Conservation (phyloP, 2,329 filamentous ascomycete genomes). For the Colletotrichum sublineola region DNA sequence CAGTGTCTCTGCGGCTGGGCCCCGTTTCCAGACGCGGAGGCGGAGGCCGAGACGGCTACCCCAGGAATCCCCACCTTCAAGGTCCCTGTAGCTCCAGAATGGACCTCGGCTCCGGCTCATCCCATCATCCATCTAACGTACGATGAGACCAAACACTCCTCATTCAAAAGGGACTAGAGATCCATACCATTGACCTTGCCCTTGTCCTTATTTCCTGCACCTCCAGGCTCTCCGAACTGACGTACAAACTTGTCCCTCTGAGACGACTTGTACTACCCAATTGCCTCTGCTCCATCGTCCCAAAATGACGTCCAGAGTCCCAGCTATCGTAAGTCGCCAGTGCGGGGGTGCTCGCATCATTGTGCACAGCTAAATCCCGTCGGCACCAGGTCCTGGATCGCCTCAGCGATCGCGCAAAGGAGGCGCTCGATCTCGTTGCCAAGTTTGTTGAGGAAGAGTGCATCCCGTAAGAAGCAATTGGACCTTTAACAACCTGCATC, state of each 20-base stretch:
- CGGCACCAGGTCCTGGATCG: slow-evolving; percentile 60
- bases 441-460: slow-evolving; percentile 98
- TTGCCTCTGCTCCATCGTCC: background rate
- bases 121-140: slow-evolving; percentile 29
- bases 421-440: slow-evolving; percentile 88
- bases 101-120: slow-evolving; percentile 40
- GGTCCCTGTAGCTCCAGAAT: slow-evolving; percentile 38
- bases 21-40: slow-evolving; percentile 32
- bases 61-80: slow-evolving; percentile 40
- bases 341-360: slow-evolving; percentile 21
- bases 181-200: background rate
- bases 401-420: slow-evolving; percentile 87
- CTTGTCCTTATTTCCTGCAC: background rate
- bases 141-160: slow-evolving; percentile 31
- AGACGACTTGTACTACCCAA: slow-evolving; percentile 9
- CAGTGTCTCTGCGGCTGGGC: slow-evolving; percentile 9
- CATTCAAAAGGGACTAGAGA: slow-evolving; percentile 30
- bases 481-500: background rate
- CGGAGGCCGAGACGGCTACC: slow-evolving; percentile 39
- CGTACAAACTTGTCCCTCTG: background rate
- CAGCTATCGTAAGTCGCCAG: slow-evolving; percentile 45
- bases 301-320: slow-evolving; percentile 46
- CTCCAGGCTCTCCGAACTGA: background rate
- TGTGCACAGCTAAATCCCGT: slow-evolving; percentile 27
- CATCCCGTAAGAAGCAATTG: slow-evolving; percentile 71